Evolutionary conservation across 106 monocot genomes (phyloP).

Genomic region (Phalaenopsis equestris): DNA sequence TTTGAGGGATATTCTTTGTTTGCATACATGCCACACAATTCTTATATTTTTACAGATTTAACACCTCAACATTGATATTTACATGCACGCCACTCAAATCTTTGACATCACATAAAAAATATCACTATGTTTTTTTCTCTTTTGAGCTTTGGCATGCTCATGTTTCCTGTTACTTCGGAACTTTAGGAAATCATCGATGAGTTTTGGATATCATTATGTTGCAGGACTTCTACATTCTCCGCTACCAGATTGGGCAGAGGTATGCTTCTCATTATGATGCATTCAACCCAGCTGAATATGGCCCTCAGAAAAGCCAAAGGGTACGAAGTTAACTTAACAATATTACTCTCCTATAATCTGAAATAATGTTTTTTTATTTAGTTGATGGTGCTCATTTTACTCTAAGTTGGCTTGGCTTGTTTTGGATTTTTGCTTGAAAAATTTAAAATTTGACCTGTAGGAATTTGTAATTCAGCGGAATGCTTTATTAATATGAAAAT

Average conservation of each 20-base stretch:
- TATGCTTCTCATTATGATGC: slow-evolving; percentile 82
- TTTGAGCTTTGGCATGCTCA: background rate
- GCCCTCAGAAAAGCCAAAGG: slow-evolving; percentile 75
- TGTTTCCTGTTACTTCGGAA: background rate
- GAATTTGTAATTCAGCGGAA: too few relatives aligned
- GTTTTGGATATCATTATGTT: slow-evolving; percentile 11
- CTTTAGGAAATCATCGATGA: background rate
- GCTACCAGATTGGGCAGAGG: slow-evolving; percentile 75
- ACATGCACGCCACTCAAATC: too few relatives aligned
- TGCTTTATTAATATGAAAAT: too few relatives aligned
- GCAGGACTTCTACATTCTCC: slow-evolving; percentile 67
- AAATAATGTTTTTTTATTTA: background rate
- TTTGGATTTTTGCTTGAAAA: background rate
- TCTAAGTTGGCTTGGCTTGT: background rate
- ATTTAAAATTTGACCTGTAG: background rate
- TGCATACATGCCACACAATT: too few relatives aligned
- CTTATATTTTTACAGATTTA: too few relatives aligned
- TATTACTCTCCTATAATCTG: background rate
- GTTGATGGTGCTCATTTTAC: background rate
- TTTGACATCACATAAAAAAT: too few relatives aligned
- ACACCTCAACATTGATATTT: too few relatives aligned
- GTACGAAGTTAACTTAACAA: slow-evolving; percentile 21
- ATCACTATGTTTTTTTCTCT: background rate
- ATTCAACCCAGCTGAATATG: slow-evolving; percentile 65
- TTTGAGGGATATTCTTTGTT: too few relatives aligned